phyloP scores from a whole-genome alignment of 306 rosid genomes.

The Hylodesmum podocarpum region DNA sequence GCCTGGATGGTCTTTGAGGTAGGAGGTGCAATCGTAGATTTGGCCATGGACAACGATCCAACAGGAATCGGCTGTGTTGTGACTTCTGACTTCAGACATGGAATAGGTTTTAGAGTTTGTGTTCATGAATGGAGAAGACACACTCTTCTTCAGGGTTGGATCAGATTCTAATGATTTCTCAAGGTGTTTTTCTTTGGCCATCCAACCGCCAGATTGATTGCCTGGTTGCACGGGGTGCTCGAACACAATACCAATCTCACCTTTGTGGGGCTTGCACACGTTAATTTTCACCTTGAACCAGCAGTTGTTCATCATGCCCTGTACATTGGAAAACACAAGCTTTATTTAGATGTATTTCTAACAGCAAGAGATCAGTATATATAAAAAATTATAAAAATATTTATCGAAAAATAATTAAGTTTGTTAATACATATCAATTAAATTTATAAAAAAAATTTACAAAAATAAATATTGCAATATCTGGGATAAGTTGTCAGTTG shows the following conservation, averaged over 20 bases:
- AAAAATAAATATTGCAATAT: not conserved
- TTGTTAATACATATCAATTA: too few species aligned
- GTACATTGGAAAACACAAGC: not conserved
- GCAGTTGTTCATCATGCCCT: constrained; percentile 98
- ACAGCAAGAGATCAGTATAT: too few species aligned
- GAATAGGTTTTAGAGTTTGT: constrained; percentile 49
- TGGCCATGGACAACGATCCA: constrained; percentile 82
- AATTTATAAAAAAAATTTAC: too few species aligned
- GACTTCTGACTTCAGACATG: constrained; percentile 57
- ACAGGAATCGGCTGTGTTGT: constrained; percentile 50
- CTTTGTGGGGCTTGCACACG: constrained; percentile 61
- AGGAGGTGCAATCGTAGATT: constrained; percentile 72
- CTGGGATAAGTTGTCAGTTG: not conserved
- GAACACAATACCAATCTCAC: constrained; percentile 71
- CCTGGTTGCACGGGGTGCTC: constrained; percentile 86
- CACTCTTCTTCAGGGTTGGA: constrained; percentile 48
- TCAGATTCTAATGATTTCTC: constrained; percentile 41
- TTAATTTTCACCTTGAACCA: constrained; percentile 79
- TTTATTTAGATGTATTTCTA: too few species aligned
- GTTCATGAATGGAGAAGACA: constrained; percentile 72
- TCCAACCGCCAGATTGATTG: constrained; percentile 89
- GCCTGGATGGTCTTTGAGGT: constrained; percentile 84
- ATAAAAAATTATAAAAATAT: too few species aligned
- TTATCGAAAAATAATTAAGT: too few species aligned
- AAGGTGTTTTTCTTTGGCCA: constrained; percentile 57